A percentile compares a stretch with the other conserved stretches of the same genome.
These are phyloP conservation scores for Chalciporus pseudorubinellus DNA, from an alignment of 768 basidiomycete species.

Conservation along the genomic window DNA sequence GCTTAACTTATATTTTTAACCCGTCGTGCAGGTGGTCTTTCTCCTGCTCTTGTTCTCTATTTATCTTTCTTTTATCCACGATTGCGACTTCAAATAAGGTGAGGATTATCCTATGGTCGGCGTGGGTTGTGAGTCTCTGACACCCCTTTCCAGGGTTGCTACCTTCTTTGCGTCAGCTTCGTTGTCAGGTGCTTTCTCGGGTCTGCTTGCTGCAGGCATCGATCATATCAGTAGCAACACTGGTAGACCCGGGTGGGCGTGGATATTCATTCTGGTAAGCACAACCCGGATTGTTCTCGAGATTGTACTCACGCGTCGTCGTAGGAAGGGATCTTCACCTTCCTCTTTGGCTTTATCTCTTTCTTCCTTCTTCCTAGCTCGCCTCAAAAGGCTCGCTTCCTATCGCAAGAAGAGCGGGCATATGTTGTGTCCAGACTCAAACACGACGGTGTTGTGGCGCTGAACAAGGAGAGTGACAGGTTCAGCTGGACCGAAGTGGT, in stretches of 20 bases:
- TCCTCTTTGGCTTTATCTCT: slow-evolving; percentile 48
- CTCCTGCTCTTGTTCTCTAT: slow-evolving; percentile 54
- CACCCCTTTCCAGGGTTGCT: slow-evolving; percentile 28
- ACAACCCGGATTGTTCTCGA: background rate
- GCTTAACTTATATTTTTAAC: too few species aligned
- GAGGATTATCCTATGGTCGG: background rate
- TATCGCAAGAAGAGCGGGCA: slow-evolving; percentile 47
- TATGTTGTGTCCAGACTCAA: slow-evolving; percentile 36
- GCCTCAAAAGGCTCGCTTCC: slow-evolving; percentile 45
- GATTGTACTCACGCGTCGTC: background rate
- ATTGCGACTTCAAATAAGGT: slow-evolving; percentile 16
- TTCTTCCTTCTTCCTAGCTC: slow-evolving; percentile 47
- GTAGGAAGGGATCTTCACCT: slow-evolving; percentile 58
- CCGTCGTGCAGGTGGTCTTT: slow-evolving; percentile 44
- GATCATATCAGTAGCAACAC: slow-evolving; percentile 50
- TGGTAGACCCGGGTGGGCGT: slow-evolving; percentile 55
- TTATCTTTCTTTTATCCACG: slow-evolving; percentile 44
- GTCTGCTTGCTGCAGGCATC: slow-evolving; percentile 57
- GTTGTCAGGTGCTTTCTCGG: slow-evolving; percentile 57
- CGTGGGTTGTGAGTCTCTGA: slow-evolving; percentile 9
- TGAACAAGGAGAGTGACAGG: slow-evolving; percentile 40
- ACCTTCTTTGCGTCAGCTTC: slow-evolving; percentile 45
- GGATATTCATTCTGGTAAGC: slow-evolving; percentile 49
- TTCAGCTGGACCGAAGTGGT: slow-evolving; percentile 59
- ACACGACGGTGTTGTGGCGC: slow-evolving; percentile 29